These are phyloP conservation scores for Pythium dissimile DNA, from an alignment of 352 stramenopile species.

Conservation along the genomic window DNA sequence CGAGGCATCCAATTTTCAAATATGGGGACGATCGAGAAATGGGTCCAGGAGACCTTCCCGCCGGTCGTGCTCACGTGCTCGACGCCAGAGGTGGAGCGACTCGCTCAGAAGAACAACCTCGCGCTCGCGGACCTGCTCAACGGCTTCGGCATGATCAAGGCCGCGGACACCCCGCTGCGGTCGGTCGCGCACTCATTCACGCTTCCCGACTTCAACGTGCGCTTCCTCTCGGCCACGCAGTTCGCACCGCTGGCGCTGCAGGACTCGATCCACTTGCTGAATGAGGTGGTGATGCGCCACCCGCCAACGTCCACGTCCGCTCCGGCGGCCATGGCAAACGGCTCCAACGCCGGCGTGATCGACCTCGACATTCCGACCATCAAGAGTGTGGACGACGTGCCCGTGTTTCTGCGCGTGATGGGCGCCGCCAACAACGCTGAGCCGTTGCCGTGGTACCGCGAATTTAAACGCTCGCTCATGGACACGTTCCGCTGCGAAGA, in stretches of 20 bases:
- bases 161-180: conserved; percentile 67
- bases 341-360: conserved; percentile 24
- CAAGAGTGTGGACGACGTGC: conserved; percentile 54
- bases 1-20: conserved; percentile 4
- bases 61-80: conserved; percentile 77
- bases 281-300: conserved; percentile 54
- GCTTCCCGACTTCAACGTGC: conserved; percentile 69
- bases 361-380: conserved; percentile 67
- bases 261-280: conserved; percentile 59
- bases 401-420: conserved; percentile 59
- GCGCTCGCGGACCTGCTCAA: conserved; percentile 71
- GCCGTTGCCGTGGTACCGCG: conserved; percentile 73
- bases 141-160: conserved; percentile 54
- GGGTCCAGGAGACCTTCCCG: conserved; percentile 76
- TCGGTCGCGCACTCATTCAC: conserved; percentile 69
- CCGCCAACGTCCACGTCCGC: conserved; percentile 27
- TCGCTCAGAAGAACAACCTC: conserved; percentile 83
- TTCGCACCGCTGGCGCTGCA: conserved; percentile 42
- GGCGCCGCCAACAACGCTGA: conserved; percentile 38
- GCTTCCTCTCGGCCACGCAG: conserved; percentile 56
- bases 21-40: conserved; percentile 63
- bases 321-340: conserved; percentile 5
- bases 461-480: conserved; percentile 76
- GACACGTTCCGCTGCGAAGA: conserved; percentile 84
- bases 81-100: conserved; percentile 72